Evolutionary conservation across 306 rosid species (phyloP), one percentile per base, ranked within the genome.

Genomic region (Sphenostylis stenocarpa): DNA sequence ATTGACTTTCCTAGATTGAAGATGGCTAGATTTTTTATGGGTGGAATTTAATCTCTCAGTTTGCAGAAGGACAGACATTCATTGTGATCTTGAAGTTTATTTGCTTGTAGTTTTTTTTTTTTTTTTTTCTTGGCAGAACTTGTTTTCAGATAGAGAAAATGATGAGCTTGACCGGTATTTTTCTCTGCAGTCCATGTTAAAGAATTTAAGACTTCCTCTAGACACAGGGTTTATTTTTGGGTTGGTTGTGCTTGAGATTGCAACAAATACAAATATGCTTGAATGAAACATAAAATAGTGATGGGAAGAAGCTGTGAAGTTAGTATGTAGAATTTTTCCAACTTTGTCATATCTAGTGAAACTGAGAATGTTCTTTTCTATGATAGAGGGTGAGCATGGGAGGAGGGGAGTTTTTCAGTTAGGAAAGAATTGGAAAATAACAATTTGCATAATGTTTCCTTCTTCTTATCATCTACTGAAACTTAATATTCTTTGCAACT

Each of bases 391-490:
- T 5, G 69, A 80, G 52, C 15, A 9, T 17, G 66, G 36, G 69
- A 29, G 73, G 79, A 66, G 49, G 6, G 39, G 63, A 38, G 23
- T 49, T 67, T 33, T 56, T 47, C 48, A 45, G 29, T n/a, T 45
- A 14, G 33, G 73, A 81, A 57, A 49, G 7, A 53, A 12, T 65
- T 34, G 75, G 53, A 31, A 20, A 34, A 17, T n/a, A 63, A 41
- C 21, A 63, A 52, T 41, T 39, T 77, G 63, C 70, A 20, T 69
- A 67, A 76, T 55, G 63, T 77, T 53, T 81, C 57, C 38, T 16
- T 70, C 55, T 69, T 57, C 51, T 31, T 61, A 52, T 29, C 10
- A 67, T 38, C 24, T 16, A 34, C 13, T 36, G 67, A 65, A 73
- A 45, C 72, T 62, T 71, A 43, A 68, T 70, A 9, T 45, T 21